A percentile compares a stretch with the other conserved stretches of the same genome.
Conservation (phyloP, 331 rosid species). For the Stylosanthes scabra region DNA sequence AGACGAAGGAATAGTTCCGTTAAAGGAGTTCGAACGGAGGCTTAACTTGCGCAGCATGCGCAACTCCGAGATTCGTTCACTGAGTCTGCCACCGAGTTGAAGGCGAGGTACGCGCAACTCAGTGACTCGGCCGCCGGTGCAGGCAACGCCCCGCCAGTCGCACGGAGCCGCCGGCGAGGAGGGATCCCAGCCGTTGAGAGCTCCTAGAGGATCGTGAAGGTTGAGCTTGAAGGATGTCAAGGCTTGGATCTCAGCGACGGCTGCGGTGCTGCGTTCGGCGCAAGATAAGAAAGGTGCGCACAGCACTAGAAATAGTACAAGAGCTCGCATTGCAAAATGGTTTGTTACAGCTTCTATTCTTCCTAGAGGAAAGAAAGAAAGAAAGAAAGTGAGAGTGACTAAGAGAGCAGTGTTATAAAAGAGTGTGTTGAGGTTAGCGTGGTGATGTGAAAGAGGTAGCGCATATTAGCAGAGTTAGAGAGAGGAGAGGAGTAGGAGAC, state of each 20-base stretch:
- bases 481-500: background rate
- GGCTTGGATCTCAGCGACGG: constrained; percentile 64
- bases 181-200: constrained; percentile 70
- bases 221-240: constrained; percentile 64
- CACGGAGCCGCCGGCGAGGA: constrained; percentile 75
- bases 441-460: constrained; percentile 6
- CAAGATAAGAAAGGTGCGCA: constrained; percentile 62
- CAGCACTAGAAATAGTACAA: constrained; percentile 37
- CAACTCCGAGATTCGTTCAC: constrained; percentile 60
- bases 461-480: constrained; percentile 40
- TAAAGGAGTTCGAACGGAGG: constrained; percentile 78
- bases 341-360: constrained; percentile 1
- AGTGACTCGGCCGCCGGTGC: constrained; percentile 53
- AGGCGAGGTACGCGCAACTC: constrained; percentile 86
- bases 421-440: constrained; percentile 30
- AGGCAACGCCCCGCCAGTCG: constrained; percentile 79
- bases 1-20: constrained; percentile 76
- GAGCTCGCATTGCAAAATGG: constrained; percentile 23
- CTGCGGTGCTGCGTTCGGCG: constrained; percentile 49
- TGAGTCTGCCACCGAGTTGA: constrained; percentile 80
- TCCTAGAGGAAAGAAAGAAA: background rate
- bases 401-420: constrained; percentile 11
- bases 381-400: background rate
- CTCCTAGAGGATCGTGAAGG: constrained; percentile 73
- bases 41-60: constrained; percentile 66